Percentiles rank a stretch among this genome's conserved stretches.
These are phyloP conservation scores for Penicillium turbatum DNA, from an alignment of 495 filamentous ascomycete species.

Conservation along the genomic window DNA sequence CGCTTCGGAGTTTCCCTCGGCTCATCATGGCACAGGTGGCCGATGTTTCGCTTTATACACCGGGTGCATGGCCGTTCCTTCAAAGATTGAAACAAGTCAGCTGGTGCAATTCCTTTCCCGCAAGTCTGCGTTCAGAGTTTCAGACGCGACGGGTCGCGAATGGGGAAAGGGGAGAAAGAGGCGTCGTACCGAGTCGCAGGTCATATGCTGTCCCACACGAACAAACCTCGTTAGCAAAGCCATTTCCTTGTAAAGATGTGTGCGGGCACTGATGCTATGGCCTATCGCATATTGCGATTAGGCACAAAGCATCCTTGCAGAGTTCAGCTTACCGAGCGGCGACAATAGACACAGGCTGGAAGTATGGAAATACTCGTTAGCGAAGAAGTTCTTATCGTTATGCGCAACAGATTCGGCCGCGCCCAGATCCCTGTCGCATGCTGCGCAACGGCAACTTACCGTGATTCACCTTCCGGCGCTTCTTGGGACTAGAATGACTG, in stretches of 20 bases:
- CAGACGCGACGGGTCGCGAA: conserved; percentile 26
- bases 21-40: conserved; percentile 97
- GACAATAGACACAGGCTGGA: conserved; percentile 97
- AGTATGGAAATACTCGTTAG: conserved; percentile 25
- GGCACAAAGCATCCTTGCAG: not conserved
- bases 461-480: conserved; percentile 99
- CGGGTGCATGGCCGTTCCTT: conserved; percentile 94
- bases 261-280: not conserved
- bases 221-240: conserved; percentile 38
- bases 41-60: conserved; percentile 98
- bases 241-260: not conserved
- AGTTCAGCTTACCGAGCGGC: conserved; percentile 81
- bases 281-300: conserved; percentile 2
- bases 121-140: conserved; percentile 9
- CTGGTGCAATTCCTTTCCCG: conserved; percentile 16
- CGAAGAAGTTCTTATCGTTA: conserved; percentile 26
- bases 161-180: conserved; percentile 32
- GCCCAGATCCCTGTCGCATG: conserved; percentile 30
- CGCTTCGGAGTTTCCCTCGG: conserved; percentile 77
- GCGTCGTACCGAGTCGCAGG: conserved; percentile 93
- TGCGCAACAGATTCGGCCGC: conserved; percentile 27
- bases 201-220: conserved; percentile 83
- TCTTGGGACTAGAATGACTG: conserved; percentile 68
- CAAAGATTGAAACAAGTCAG: conserved; percentile 25
- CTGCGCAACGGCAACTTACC: conserved; percentile 56